phyloP scores from a whole-genome alignment of 768 basidiomycete genomes.

The Lyophyllum atratum region DNA sequence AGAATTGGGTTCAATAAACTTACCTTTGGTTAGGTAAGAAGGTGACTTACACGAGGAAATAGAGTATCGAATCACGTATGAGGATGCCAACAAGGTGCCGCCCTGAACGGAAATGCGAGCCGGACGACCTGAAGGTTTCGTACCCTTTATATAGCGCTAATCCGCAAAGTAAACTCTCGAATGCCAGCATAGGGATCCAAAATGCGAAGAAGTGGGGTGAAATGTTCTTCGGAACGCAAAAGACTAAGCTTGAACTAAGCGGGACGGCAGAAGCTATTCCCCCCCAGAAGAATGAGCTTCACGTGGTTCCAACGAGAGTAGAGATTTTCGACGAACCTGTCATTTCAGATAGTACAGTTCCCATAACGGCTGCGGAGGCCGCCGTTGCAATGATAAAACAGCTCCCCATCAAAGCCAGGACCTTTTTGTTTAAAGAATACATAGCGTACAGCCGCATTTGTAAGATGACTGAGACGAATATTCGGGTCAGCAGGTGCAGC shows the following conservation, averaged over 20 bases:
- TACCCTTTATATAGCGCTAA: constrained; percentile 54
- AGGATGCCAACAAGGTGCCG: constrained; percentile 48
- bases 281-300: neutral
- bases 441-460: constrained; percentile 67
- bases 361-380: constrained; percentile 51
- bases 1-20: neutral
- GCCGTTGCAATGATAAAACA: constrained; percentile 41
- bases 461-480: constrained; percentile 44
- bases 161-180: constrained; percentile 52
- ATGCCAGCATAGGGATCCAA: constrained; percentile 62
- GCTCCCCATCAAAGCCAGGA: constrained; percentile 47
- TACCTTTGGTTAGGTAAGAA: neutral
- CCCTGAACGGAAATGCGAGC: constrained; percentile 42
- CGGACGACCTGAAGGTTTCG: constrained; percentile 38
- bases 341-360: constrained; percentile 38
- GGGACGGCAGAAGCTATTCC: constrained; percentile 19
- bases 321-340: constrained; percentile 37
- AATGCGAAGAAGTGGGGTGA: constrained; percentile 50
- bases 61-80: constrained; percentile 56
- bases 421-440: constrained; percentile 52
- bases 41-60: constrained; percentile 55
- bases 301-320: neutral
- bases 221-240: constrained; percentile 44
- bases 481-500: neutral
- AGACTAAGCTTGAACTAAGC: constrained; percentile 23